Base-by-base conservation (phyloP, 1,284 basidiomycete species). In the Fomitopsis betulina region DNA sequence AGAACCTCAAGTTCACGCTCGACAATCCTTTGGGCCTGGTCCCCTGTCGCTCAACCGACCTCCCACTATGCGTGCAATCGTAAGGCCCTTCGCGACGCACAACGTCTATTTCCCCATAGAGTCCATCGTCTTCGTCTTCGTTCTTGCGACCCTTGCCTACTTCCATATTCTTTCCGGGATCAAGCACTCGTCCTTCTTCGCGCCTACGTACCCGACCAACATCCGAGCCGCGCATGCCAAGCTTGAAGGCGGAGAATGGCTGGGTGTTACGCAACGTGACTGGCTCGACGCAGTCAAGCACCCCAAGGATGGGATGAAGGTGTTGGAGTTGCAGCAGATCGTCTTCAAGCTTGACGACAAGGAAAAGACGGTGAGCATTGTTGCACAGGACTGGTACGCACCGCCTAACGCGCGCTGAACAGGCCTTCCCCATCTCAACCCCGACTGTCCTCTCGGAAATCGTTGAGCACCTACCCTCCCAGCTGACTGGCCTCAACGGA, bases 141-240 rank as follows among this genome's bases (percentile, higher is more conserved):
- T 95, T 69, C 73, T 94, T 60, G 90, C 90, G 37, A 97, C 95
- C 3, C 82, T 97, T 43, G 89, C 91, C 53, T 97, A 97, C 75
- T 96, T 97, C 72, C 92, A 95, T 72, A 82, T 96, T 61, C 82
- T 98, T 58, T 85, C 86, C 61, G 90, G 92, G 47, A 88, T 96
- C 71, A 93, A 93, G 61, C 82, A 89, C 66, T 87, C 86, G 0
- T 75, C 83, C 0, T 89, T 89, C 73, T 80, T 89, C 58, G 82
- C 83, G 0, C 76, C 85, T 1, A 70, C 78, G 1, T 73, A 78
- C 38, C 73, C 79, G 4, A 73, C 78, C 3, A 68, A 76, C 0
- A 73, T 86, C 27, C 74, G 80, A 8, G 79, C 87, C 1, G 73
- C 84, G 6, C 78, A 86, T 68, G 82, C 81, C 2, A 68, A 82